Evolutionary conservation across 1,284 basidiomycete species (phyloP).

Genomic region (Leccinum pallidistipes): DNA sequence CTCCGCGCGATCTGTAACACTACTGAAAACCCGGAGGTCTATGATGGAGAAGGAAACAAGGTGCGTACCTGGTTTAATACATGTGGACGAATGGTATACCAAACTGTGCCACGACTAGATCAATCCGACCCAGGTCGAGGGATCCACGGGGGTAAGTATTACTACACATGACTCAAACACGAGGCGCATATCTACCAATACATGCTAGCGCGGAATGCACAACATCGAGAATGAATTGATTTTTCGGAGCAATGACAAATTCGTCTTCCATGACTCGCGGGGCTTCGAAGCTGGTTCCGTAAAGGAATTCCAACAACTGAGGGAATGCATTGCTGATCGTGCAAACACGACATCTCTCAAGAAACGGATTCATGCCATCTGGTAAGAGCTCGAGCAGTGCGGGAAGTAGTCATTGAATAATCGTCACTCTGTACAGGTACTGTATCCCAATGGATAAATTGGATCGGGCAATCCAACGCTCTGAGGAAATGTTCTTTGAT

Average conservation of each 20-base stretch:
- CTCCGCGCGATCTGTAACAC: too few relatives aligned
- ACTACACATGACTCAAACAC: not conserved
- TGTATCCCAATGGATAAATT: not conserved
- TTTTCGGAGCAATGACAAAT: too few relatives aligned
- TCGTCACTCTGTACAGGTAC: not conserved
- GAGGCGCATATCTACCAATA: accelerated
- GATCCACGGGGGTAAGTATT: not conserved
- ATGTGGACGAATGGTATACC: not conserved
- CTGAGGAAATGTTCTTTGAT: not conserved
- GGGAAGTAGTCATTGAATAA: not conserved
- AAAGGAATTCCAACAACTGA: too few relatives aligned
- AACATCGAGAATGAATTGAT: too few relatives aligned
- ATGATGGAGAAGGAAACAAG: not conserved
- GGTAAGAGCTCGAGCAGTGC: not conserved
- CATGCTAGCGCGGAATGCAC: too few relatives aligned
- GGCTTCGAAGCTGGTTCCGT: too few relatives aligned
- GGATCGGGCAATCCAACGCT: not conserved
- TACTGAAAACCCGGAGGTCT: too few relatives aligned
- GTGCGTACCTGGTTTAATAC: not conserved
- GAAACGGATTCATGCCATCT: not conserved
- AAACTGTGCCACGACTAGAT: not conserved
- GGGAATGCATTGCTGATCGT: too few relatives aligned
- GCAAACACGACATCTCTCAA: too few relatives aligned
- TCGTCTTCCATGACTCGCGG: too few relatives aligned
- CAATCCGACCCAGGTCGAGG: not conserved